Percentiles rank a stretch among this genome's conserved stretches.
Conservation (phyloP, 768 basidiomycete genomes). For the Leccinum imitatum region DNA sequence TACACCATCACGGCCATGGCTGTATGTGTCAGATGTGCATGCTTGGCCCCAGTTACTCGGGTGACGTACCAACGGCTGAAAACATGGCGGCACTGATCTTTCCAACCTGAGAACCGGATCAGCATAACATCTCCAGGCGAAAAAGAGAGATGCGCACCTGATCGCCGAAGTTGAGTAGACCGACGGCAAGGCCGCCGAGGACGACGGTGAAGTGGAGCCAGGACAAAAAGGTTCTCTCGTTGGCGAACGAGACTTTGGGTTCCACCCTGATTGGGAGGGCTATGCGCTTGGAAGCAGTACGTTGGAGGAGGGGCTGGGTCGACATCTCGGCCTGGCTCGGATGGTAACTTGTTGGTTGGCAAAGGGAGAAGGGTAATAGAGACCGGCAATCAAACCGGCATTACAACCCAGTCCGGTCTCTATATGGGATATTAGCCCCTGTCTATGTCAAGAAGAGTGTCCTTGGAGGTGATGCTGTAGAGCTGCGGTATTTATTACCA, state of each 20-base stretch:
- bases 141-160: conserved; percentile 47
- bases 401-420: conserved; percentile 9
- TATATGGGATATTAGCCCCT: conserved; percentile 24
- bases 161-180: conserved; percentile 97
- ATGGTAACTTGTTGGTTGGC: neutral
- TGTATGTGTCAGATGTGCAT: conserved; percentile 32
- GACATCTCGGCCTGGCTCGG: conserved; percentile 59
- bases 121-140: neutral
- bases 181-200: conserved; percentile 93
- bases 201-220: conserved; percentile 99
- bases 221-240: conserved; percentile 94
- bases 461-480: conserved; percentile 12
- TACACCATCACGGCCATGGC: conserved; percentile 98
- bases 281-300: conserved; percentile 91
- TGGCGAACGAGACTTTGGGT: conserved; percentile 93
- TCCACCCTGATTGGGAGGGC: conserved; percentile 94
- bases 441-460: neutral
- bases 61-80: conserved; percentile 78
- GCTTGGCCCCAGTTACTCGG: neutral
- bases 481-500: conserved; percentile 3
- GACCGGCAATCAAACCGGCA: conserved; percentile 9
- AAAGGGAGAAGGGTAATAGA: neutral
- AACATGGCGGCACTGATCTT: conserved; percentile 97
- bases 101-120: conserved; percentile 59
- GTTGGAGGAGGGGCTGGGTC: conserved; percentile 94